Evolutionary conservation across 192 early-diverging fungal genomes (phyloP), one percentile per base, ranked within the genome.

Genomic region (Rhizoclosmatium sp.): DNA sequence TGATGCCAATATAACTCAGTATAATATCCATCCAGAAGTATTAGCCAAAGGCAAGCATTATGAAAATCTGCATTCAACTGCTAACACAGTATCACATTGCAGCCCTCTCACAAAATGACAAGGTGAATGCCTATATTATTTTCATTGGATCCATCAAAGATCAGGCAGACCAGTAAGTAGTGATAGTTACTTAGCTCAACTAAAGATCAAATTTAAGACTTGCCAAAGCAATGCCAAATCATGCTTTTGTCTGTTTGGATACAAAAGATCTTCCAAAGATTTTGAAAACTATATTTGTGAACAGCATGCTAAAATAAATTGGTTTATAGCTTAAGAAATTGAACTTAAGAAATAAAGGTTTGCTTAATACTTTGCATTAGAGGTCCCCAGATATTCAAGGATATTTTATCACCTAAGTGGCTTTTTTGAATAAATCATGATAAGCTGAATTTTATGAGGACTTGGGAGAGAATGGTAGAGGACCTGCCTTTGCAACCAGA

Each of bases 81-180:
- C 47, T 21, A 46, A 64, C 16, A 84, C 9, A 70, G 2, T 58
- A 44, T 23, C 3, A 39, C 60, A 45, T 68, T 58, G 23, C 19
- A 90, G 90, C 89, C 54, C 80, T 95, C 62, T 90, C 92, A 67
- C 86, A 88, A 21, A 92, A 93, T 77, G 89, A 94, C 65, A 84
- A 87, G 40, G 91, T 95, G 10, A 92, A 91, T 65, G 85, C 91
- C 19, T 88, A 88, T 47, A 92, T 93, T 82, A 89, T 95, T 75
- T 95, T 95, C 71, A 95, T 95, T 79, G 94, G 94, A 39, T 91
- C 91, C 2, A 78, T 95, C n/a, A 87, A 89, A 12, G 90, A 92
- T 68, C 91, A 94, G 78, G 94, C 93, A 2, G 72, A 80, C 19
- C 4, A 4, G 79, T 75, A 31, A 65, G 77, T 54, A 0, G 44